phyloP scores from a whole-genome alignment of 148 eudicot species.

The Rhododendron henanense region DNA sequence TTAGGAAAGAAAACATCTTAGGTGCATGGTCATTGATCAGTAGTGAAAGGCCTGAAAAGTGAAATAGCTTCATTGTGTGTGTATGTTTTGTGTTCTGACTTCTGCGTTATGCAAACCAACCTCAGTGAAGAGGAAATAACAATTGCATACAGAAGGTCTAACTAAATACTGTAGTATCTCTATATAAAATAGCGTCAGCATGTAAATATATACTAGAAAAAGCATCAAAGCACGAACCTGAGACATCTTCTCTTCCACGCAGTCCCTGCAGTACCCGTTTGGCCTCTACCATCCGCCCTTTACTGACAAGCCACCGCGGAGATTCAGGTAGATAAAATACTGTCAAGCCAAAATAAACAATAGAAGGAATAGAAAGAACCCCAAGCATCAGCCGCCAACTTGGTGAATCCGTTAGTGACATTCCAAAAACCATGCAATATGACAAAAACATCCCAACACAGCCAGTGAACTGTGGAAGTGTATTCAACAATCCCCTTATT shows the following conservation, averaged over 20 bases:
- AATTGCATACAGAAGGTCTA: neutral
- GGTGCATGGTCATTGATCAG: too few species aligned
- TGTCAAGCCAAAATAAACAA: conserved; percentile 48
- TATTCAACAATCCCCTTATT: conserved; percentile 76
- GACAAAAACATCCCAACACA: conserved; percentile 83
- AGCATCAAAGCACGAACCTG: conserved; percentile 36
- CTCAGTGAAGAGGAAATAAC: neutral
- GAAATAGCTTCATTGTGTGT: neutral
- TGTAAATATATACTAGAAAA: neutral
- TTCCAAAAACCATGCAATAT: conserved; percentile 79
- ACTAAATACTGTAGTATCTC: neutral
- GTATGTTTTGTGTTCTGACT: neutral
- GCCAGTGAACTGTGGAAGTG: conserved; percentile 89
- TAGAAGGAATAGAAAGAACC: conserved; percentile 65
- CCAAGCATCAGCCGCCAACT: conserved; percentile 97
- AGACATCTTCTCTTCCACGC: conserved; percentile 81
- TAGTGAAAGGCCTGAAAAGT: neutral
- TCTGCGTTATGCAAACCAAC: neutral
- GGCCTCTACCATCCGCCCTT: conserved; percentile 84
- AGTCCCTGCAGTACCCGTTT: conserved; percentile 60
- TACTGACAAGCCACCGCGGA: conserved; percentile 98
- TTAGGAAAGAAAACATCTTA: neutral
- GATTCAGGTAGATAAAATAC: conserved; percentile 81
- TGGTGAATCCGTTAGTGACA: conserved; percentile 70
- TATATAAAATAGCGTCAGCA: neutral